Percentiles rank a stretch among this genome's conserved stretches.
phyloP scores from a whole-genome alignment of 768 basidiomycete genomes.

The Atractiella rhizophila region DNA sequence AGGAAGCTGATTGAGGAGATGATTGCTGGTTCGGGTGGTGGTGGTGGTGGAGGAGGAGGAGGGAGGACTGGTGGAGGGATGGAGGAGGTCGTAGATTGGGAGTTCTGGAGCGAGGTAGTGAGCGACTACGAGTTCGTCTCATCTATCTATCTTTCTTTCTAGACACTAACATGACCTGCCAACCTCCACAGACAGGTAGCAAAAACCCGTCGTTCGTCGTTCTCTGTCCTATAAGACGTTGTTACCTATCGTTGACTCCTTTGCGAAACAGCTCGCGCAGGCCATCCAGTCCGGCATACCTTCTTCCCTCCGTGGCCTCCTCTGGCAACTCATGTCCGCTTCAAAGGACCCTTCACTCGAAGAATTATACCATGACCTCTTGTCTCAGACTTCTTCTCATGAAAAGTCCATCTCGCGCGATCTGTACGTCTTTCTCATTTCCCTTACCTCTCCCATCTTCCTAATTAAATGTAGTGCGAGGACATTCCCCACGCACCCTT shows the following conservation, averaged over 20 bases:
- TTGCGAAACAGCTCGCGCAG: conserved; percentile 45
- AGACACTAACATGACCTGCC: background rate
- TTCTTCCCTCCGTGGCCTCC: conserved; percentile 61
- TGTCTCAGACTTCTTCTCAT: conserved; percentile 62
- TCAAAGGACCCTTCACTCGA: conserved; percentile 78
- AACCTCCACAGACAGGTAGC: background rate
- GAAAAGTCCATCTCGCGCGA: conserved; percentile 88
- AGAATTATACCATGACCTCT: conserved; percentile 45
- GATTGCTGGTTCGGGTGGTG: no score
- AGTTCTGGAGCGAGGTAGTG: conserved; percentile 87
- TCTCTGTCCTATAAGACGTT: background rate
- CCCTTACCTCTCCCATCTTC: background rate
- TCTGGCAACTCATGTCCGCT: conserved; percentile 89
- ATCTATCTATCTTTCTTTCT: background rate
- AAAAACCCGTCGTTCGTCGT: conserved; percentile 4
- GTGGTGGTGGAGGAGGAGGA: no score
- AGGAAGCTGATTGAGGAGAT: no score
- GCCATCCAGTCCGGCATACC: conserved; percentile 89
- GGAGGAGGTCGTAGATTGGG: conserved; percentile 41
- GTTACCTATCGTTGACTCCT: background rate
- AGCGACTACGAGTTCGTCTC: conserved; percentile 75
- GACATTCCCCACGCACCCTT: conserved; percentile 90
- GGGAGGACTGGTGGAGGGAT: conserved; percentile 35
- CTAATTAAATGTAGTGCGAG: conserved; percentile 23
- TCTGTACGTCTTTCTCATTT: conserved; percentile 41